Evolutionary conservation across 2,329 filamentous ascomycete species (phyloP).

Genomic region (Reticulascus tulasneorum): DNA sequence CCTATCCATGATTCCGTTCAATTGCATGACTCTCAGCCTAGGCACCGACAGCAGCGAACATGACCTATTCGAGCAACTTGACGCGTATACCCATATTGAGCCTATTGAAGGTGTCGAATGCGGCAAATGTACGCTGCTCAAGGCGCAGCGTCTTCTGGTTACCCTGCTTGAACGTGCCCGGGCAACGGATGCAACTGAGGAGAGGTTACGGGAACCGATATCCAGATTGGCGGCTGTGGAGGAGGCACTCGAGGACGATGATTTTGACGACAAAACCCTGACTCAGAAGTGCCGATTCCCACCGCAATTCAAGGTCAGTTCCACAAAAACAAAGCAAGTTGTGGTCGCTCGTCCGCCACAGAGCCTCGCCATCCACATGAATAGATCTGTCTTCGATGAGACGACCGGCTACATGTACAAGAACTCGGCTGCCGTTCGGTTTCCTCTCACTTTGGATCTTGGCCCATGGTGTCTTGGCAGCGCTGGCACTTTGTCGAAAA

Average conservation of each 20-base stretch:
- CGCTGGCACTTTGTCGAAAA: constrained; percentile 18
- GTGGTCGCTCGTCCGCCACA: constrained; percentile 79
- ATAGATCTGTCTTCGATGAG: constrained; percentile 88
- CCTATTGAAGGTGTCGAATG: constrained; percentile 87
- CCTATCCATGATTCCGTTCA: constrained; percentile 87
- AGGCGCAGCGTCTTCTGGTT: constrained; percentile 43
- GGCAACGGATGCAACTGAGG: constrained; percentile 33
- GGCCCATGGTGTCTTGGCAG: constrained; percentile 81
- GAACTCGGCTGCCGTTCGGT: constrained; percentile 75
- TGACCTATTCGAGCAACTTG: constrained; percentile 72
- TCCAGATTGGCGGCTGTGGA: constrained; percentile 63
- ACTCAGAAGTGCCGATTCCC: constrained; percentile 61
- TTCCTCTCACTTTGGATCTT: constrained; percentile 71
- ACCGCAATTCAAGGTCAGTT: constrained; percentile 64
- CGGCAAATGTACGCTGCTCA: constrained; percentile 79
- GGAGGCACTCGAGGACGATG: constrained; percentile 69
- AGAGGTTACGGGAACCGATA: constrained; percentile 46
- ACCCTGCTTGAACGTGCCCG: constrained; percentile 40
- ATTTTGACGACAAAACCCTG: constrained; percentile 69
- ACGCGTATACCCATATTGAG: constrained; percentile 82
- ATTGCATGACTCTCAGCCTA: constrained; percentile 83
- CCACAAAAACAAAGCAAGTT: constrained; percentile 86
- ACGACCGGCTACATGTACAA: constrained; percentile 75
- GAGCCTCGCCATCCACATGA: constrained; percentile 81
- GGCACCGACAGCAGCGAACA: constrained; percentile 59